Evolutionary conservation across 106 monocot species (phyloP).

Genomic region (Phalaenopsis equestris): DNA sequence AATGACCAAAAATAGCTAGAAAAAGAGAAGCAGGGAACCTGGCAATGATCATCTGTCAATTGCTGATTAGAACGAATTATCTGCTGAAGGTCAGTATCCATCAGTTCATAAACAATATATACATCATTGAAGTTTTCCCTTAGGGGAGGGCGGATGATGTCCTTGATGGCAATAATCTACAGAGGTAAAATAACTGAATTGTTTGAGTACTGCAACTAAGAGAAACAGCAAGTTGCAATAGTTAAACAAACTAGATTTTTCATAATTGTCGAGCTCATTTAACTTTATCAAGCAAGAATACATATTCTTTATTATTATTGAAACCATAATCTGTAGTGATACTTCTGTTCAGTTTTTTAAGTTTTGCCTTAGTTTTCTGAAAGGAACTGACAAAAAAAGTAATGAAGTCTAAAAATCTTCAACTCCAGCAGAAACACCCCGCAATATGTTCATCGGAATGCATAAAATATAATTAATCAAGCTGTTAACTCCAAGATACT

Average conservation of each 20-base stretch:
- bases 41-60: conserved; percentile 27
- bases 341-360: not conserved
- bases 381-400: not conserved
- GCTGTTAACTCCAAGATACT: not conserved
- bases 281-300: not conserved
- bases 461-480: not conserved
- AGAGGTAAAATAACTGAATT: not conserved
- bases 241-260: not conserved
- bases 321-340: not conserved
- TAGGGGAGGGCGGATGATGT: conserved; percentile 21
- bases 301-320: not conserved
- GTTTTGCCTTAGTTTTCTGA: not conserved
- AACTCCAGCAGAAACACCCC: not conserved
- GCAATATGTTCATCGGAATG: not conserved
- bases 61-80: conserved; percentile 26
- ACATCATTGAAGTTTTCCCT: conserved; percentile 29
- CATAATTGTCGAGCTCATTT: not conserved
- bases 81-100: conserved; percentile 33
- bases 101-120: conserved; percentile 29
- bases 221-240: not conserved
- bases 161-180: conserved; percentile 30
- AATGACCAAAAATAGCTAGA: not conserved
- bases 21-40: conserved; percentile 8
- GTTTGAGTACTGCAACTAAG: not conserved
- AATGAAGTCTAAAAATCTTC: not conserved